Conservation (phyloP, 192 early-diverging fungal genomes). For the Coemansia umbellata region DNA sequence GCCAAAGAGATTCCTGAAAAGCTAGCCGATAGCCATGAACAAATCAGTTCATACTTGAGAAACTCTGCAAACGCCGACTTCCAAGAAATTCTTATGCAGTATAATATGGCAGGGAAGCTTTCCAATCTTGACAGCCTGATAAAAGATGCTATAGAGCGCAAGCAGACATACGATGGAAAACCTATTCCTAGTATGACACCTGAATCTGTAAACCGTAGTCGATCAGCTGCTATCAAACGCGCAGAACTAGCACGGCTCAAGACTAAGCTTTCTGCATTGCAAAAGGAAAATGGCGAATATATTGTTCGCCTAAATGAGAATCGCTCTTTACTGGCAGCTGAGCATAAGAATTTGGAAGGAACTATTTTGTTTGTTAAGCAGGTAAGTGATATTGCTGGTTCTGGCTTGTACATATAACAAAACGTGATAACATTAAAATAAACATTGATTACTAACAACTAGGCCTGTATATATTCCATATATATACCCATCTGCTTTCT, state of each 20-base stretch:
- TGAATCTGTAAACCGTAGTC: constrained; percentile 37
- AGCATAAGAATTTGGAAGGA: constrained; percentile 12
- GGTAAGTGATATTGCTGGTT: constrained; percentile 9
- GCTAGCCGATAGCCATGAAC: constrained; percentile 44
- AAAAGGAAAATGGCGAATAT: constrained; percentile 19
- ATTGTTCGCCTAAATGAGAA: constrained; percentile 10
- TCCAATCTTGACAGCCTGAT: constrained; percentile 36
- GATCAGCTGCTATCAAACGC: constrained; percentile 36
- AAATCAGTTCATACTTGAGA: constrained; percentile 43
- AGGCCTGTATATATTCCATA: no score
- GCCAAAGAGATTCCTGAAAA: constrained; percentile 45
- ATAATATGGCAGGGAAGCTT: constrained; percentile 40
- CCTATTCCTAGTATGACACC: constrained; percentile 31
- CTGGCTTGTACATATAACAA: no score
- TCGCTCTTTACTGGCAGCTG: constrained; percentile 10
- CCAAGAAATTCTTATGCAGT: constrained; percentile 50
- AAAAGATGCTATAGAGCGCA: constrained; percentile 29
- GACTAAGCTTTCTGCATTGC: constrained; percentile 14
- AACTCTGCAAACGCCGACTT: constrained; percentile 50
- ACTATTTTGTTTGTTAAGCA: constrained; percentile 13
- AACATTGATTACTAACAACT: no score
- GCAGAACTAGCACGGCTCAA: constrained; percentile 32
- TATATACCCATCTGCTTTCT: no score
- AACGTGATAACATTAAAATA: no score
- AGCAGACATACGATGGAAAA: background rate